phyloP scores from a whole-genome alignment of 331 rosid genomes.

The Dryas integrifolia region DNA sequence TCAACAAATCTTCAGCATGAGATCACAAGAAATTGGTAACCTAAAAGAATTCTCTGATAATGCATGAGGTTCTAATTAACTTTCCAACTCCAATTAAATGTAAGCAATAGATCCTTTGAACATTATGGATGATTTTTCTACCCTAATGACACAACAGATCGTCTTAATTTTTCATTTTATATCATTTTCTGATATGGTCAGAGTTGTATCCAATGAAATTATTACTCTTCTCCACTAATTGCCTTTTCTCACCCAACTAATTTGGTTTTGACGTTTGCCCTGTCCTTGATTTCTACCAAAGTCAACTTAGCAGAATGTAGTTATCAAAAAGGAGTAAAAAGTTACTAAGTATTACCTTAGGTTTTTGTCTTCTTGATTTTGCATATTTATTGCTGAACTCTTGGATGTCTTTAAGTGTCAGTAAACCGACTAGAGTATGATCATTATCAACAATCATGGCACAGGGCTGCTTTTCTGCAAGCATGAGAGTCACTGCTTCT shows the following conservation, averaged over 20 bases:
- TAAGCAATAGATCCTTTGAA: neutral
- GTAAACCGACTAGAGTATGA: conserved; percentile 64
- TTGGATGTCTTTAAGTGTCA: conserved; percentile 70
- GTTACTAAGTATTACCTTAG: conserved; percentile 50
- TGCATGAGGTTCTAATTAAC: neutral
- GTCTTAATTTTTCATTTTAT: neutral
- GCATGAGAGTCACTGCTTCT: conserved; percentile 78
- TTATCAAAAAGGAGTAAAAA: neutral
- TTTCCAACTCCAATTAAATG: neutral
- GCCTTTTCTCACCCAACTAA: neutral
- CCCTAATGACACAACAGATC: neutral
- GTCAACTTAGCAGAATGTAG: neutral
- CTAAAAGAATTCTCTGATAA: neutral
- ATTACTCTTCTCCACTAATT: too few relatives aligned
- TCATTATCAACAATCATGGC: conserved; percentile 69
- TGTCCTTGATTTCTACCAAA: neutral
- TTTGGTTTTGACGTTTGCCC: neutral
- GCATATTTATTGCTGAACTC: conserved; percentile 50
- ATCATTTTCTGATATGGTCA: neutral
- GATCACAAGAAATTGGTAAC: neutral
- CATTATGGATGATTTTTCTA: neutral
- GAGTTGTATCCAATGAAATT: neutral
- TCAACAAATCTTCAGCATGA: neutral
- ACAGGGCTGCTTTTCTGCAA: conserved; percentile 79
- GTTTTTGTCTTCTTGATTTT: conserved; percentile 45